A percentile compares a stretch with the other conserved stretches of the same genome.
phyloP scores from a whole-genome alignment of 2,329 filamentous ascomycete species.

The Fusarium sp. region DNA sequence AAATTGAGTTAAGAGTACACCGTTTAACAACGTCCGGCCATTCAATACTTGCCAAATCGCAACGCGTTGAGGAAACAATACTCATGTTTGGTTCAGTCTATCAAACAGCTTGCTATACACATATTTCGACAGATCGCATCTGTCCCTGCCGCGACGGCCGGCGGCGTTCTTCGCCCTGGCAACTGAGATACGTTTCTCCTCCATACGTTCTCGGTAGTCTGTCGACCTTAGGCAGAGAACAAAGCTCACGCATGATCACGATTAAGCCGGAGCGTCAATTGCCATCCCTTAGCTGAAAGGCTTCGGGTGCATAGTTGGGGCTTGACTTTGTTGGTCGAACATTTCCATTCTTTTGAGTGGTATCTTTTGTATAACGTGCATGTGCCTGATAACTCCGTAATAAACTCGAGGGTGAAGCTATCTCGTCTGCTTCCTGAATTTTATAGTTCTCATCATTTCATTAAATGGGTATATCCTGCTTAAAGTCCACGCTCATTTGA shows the following conservation, averaged over 20 bases:
- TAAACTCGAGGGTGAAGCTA: neutral
- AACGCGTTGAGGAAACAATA: neutral
- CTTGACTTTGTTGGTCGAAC: constrained; percentile 96
- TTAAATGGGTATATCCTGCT: constrained; percentile 6
- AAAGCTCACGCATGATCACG: constrained; percentile 74
- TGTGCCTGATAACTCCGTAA: constrained; percentile 15
- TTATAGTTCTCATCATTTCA: constrained; percentile 8
- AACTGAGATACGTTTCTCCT: constrained; percentile 67
- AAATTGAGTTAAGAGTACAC: neutral
- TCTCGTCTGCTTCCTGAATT: neutral
- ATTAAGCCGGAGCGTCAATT: constrained; percentile 99
- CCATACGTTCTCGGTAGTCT: constrained; percentile 84
- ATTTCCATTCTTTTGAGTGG: constrained; percentile 50
- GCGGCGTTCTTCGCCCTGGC: constrained; percentile 60
- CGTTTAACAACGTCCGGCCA: neutral
- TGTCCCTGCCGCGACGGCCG: constrained; percentile 65
- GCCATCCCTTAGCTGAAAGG: constrained; percentile 83
- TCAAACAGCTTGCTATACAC: constrained; percentile 25
- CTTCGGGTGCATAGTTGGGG: constrained; percentile 84
- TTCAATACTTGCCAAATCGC: neutral
- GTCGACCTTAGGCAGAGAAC: constrained; percentile 81
- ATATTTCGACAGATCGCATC: constrained; percentile 18
- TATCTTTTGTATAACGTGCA: constrained; percentile 12
- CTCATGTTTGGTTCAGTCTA: constrained; percentile 11
- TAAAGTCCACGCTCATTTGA: constrained; percentile 71